Evolutionary conservation across 352 stramenopile species (phyloP).

Genomic region (Globisporangium viniferum): DNA sequence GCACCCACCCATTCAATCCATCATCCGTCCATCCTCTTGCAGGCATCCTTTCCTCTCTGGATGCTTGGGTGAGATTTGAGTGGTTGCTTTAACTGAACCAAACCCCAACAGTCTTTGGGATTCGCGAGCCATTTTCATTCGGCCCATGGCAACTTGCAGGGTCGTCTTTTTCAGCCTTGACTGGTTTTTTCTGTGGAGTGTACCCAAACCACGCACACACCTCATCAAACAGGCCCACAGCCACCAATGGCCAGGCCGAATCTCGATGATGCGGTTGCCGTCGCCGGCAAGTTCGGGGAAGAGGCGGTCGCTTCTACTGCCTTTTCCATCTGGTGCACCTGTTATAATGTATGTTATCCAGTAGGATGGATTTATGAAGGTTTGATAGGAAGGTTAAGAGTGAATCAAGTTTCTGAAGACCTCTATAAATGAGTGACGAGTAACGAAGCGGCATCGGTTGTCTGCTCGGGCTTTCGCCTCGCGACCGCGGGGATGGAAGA

Average conservation of each 20-base stretch:
- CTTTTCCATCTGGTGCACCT: neutral
- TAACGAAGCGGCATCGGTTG: neutral
- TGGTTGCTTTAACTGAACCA: neutral
- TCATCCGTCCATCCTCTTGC: neutral
- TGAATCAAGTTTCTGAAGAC: neutral
- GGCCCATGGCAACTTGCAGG: neutral
- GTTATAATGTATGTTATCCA: neutral
- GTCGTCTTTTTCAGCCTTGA: neutral
- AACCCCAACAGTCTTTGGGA: neutral
- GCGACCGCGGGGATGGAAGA: neutral
- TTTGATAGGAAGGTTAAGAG: neutral
- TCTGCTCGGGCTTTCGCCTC: neutral
- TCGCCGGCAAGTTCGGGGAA: neutral
- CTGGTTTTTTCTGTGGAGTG: neutral
- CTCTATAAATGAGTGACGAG: neutral
- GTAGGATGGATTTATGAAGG: neutral
- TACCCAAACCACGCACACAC: neutral
- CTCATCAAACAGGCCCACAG: neutral
- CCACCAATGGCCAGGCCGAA: neutral
- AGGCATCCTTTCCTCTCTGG: neutral
- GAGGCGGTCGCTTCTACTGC: neutral
- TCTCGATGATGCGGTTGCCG: constrained; percentile 1
- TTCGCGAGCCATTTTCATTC: neutral
- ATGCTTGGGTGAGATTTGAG: neutral
- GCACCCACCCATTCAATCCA: neutral